Evolutionary conservation across 345 rosid species (phyloP).

Genomic region (Bruguiera sexangula): DNA sequence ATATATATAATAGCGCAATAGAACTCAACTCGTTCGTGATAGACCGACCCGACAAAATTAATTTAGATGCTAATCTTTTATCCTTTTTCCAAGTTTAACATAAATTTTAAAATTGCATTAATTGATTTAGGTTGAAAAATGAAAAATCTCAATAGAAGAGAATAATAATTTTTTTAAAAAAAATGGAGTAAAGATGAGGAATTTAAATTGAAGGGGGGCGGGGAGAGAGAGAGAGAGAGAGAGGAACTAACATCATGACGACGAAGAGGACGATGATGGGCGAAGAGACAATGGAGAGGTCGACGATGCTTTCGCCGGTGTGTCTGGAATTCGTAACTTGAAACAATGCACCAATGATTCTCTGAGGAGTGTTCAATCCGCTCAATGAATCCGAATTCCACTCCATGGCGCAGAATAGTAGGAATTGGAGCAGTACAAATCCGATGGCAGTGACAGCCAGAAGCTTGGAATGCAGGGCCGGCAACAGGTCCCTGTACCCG

Average conservation of each 20-base stretch:
- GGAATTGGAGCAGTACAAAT: slow-evolving; percentile 22
- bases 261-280: slow-evolving; percentile 29
- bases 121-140: no score
- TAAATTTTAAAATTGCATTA: no score
- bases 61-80: no score
- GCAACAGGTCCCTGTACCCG: slow-evolving; percentile 22
- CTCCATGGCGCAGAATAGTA: slow-evolving; percentile 32
- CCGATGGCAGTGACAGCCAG: slow-evolving; percentile 23
- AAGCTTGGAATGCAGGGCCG: slow-evolving; percentile 4
- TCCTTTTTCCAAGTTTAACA: no score
- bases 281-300: slow-evolving; percentile 24
- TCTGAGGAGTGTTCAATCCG: slow-evolving; percentile 22
- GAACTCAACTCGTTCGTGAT: no score
- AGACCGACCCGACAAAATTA: no score
- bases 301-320: slow-evolving; percentile 29
- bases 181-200: no score
- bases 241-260: slow-evolving; percentile 33
- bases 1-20: no score
- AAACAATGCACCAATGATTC: slow-evolving; percentile 21
- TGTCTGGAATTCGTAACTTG: slow-evolving; percentile 34
- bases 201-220: no score
- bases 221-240: background rate
- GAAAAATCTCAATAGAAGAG: no score
- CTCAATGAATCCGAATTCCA: slow-evolving; percentile 26
- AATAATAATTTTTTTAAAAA: no score